Conservation (phyloP, 495 filamentous ascomycete genomes). For the Trichoderma gamsii region DNA sequence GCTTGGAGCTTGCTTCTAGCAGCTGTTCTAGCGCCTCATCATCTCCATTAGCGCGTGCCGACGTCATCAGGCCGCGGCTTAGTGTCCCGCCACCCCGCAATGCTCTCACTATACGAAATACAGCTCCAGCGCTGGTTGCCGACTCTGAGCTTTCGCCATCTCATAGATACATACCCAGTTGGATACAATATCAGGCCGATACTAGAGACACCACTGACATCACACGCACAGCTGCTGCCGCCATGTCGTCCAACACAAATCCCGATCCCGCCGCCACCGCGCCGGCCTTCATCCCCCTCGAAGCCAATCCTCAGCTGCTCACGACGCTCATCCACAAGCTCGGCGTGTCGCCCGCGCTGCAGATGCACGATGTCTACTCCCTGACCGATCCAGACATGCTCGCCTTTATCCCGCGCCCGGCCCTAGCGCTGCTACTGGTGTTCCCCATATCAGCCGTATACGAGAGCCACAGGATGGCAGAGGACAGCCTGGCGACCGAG, state of each 20-base stretch:
- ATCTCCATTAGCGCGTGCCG: background rate
- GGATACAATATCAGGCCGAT: too few species aligned
- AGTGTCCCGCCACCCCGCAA: conserved; percentile 6
- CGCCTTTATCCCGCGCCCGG: conserved; percentile 75
- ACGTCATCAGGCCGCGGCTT: background rate
- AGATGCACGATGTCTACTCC: conserved; percentile 78
- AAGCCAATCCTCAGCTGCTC: conserved; percentile 75
- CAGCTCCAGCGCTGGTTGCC: background rate
- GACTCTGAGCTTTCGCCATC: background rate
- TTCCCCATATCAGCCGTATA: conserved; percentile 71
- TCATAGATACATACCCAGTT: background rate
- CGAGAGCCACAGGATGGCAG: conserved; percentile 56
- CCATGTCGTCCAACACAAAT: conserved; percentile 10
- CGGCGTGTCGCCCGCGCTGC: conserved; percentile 58
- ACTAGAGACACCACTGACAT: too few species aligned
- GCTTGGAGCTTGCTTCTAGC: background rate
- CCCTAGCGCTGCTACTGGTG: conserved; percentile 75
- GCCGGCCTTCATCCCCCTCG: conserved; percentile 45
- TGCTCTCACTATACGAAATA: background rate
- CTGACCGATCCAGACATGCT: conserved; percentile 75
- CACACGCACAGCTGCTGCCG: background rate
- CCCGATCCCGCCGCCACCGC: conserved; percentile 29
- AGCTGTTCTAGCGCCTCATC: background rate
- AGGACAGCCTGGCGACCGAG: conserved; percentile 51
- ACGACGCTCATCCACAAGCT: conserved; percentile 67